These are phyloP conservation scores for Triangularia setosa DNA, from an alignment of 2,329 filamentous ascomycete genomes.

Conservation along the genomic window DNA sequence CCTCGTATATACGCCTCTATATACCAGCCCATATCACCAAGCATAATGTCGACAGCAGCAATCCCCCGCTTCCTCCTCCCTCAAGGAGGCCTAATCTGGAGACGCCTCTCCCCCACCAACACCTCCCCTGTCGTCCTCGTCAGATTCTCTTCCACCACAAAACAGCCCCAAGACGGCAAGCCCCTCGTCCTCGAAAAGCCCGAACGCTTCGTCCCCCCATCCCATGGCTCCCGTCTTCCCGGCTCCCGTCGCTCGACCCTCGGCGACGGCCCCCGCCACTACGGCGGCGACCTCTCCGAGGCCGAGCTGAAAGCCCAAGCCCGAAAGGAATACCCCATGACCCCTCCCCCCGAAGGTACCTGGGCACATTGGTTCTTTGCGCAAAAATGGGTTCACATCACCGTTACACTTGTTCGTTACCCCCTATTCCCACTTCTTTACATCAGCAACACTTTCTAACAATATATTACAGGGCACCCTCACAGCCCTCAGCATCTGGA, in stretches of 20 bases:
- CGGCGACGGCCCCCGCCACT: conserved; percentile 53
- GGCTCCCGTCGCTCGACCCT: conserved; percentile 39
- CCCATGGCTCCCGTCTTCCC: conserved; percentile 70
- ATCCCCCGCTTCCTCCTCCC: conserved; percentile 69
- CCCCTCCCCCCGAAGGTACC: conserved; percentile 80
- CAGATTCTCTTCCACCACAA: conserved; percentile 7
- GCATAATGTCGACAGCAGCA: conserved; percentile 45
- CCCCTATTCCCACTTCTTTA: neutral
- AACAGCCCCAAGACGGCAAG: conserved; percentile 33
- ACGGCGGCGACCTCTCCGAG: conserved; percentile 66
- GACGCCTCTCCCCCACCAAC: conserved; percentile 29
- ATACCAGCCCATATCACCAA: neutral
- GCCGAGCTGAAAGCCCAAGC: conserved; percentile 64
- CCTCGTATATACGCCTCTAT: too few relatives aligned
- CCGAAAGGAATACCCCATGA: conserved; percentile 74
- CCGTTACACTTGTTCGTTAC: conserved; percentile 71
- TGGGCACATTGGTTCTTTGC: conserved; percentile 83
- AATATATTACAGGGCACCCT: conserved; percentile 56
- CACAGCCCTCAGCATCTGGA: conserved; percentile 63
- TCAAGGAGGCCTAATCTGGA: conserved; percentile 55
- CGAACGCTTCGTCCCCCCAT: conserved; percentile 85
- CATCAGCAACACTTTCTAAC: neutral
- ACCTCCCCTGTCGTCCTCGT: conserved; percentile 27
- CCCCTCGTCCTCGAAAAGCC: conserved; percentile 71
- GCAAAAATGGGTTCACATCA: conserved; percentile 70